A percentile compares a stretch with the other conserved stretches of the same genome.
Conservation (phyloP, 2,329 filamentous ascomycete genomes). For the Phaeosphaeria sp. region DNA sequence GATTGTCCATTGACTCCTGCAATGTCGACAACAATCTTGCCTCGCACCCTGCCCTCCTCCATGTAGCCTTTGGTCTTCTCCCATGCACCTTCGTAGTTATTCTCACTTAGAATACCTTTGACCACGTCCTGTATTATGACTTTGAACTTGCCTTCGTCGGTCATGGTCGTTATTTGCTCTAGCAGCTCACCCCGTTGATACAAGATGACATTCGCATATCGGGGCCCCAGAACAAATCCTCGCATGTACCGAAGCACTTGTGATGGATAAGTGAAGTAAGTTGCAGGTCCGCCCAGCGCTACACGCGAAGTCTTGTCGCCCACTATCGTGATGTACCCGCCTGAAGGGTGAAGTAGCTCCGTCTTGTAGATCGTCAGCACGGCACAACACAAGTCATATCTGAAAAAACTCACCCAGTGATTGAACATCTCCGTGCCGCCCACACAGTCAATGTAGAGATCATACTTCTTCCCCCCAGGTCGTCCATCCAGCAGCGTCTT, state of each 20-base stretch:
- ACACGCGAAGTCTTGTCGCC: constrained; percentile 48
- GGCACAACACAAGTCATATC: background rate
- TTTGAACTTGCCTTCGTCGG: constrained; percentile 26
- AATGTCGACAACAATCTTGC: constrained; percentile 40
- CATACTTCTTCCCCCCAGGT: constrained; percentile 42
- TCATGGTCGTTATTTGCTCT: constrained; percentile 29
- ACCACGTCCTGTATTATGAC: constrained; percentile 39
- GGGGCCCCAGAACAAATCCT: constrained; percentile 33
- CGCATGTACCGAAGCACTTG: constrained; percentile 31
- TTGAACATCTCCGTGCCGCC: constrained; percentile 58
- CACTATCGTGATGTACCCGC: constrained; percentile 52
- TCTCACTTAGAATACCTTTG: constrained; percentile 31
- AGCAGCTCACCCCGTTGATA: constrained; percentile 31
- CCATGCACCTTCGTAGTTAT: constrained; percentile 26
- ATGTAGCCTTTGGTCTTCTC: constrained; percentile 30
- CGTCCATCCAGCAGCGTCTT: constrained; percentile 40
- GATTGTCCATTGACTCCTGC: constrained; percentile 1
- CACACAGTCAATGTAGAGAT: constrained; percentile 59
- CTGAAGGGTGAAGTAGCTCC: constrained; percentile 41
- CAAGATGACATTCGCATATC: constrained; percentile 39
- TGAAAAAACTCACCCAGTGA: constrained; percentile 22
- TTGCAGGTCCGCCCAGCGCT: constrained; percentile 45
- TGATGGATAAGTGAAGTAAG: constrained; percentile 40
- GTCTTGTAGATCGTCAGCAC: constrained; percentile 10
- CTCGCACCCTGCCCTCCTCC: constrained; percentile 36